Percentiles rank a stretch among this genome's conserved stretches.
Evolutionary conservation across 805 yeast species (phyloP).

Genomic region (Teunomyces panamensis): DNA sequence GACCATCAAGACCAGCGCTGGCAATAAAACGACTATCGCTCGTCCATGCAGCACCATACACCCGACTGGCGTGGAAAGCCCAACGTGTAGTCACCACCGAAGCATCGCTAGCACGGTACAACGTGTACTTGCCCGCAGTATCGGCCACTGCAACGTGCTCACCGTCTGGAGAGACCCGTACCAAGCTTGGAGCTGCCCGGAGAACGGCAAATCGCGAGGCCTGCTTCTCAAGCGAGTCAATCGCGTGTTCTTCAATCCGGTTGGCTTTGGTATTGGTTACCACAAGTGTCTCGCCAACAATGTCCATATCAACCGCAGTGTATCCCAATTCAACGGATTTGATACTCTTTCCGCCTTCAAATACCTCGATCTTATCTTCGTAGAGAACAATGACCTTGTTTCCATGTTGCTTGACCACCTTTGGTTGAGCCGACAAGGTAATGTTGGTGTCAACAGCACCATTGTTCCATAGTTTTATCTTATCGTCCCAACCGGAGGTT

Average conservation of each 20-base stretch:
- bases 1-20: constrained; percentile 82
- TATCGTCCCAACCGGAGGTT: constrained; percentile 91
- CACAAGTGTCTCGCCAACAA: constrained; percentile 19
- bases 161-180: constrained; percentile 70
- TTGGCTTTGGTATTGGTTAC: constrained; percentile 30
- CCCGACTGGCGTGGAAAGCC: constrained; percentile 90
- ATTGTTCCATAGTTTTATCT: constrained; percentile 44
- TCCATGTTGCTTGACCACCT: constrained; percentile 26
- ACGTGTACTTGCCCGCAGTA: constrained; percentile 76
- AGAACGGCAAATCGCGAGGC: constrained; percentile 32
- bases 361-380: constrained; percentile 29
- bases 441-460: constrained; percentile 11
- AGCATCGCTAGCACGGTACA: constrained; percentile 56
- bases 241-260: constrained; percentile 25
- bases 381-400: constrained; percentile 28
- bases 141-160: constrained; percentile 81
- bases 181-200: constrained; percentile 60
- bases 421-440: constrained; percentile 33
- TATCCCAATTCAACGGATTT: constrained; percentile 18
- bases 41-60: constrained; percentile 78
- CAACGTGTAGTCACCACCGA: constrained; percentile 78
- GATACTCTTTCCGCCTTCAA: constrained; percentile 10
- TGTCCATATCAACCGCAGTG: constrained; percentile 23
- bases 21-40: constrained; percentile 67
- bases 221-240: constrained; percentile 17